Percentiles rank a stretch among this genome's conserved stretches.
These are phyloP conservation scores for Stylonectria norvegica DNA, from an alignment of 2,329 filamentous ascomycete genomes.

Conservation along the genomic window DNA sequence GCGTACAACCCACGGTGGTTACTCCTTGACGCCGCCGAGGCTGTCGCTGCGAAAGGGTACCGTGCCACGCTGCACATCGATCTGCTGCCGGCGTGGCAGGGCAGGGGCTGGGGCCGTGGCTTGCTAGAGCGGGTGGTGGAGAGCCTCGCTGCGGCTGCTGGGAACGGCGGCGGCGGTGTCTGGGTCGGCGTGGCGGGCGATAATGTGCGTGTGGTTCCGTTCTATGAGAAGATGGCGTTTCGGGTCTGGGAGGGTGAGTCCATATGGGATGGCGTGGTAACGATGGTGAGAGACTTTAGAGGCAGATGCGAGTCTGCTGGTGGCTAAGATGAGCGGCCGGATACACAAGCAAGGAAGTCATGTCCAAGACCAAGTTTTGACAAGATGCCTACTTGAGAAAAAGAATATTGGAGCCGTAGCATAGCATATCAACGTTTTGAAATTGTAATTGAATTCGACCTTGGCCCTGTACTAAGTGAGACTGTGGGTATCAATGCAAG, in stretches of 20 bases:
- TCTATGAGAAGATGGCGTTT: slow-evolving; percentile 48
- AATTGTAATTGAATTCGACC: no score
- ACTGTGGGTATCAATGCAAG: no score
- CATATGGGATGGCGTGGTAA: no score
- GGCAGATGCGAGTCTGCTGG: background rate
- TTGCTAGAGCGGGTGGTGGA: slow-evolving; percentile 41
- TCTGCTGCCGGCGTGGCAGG: slow-evolving; percentile 40
- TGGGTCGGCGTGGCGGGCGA: slow-evolving; percentile 44
- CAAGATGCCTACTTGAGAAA: no score
- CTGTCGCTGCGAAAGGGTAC: slow-evolving; percentile 31
- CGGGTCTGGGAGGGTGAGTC: slow-evolving; percentile 36
- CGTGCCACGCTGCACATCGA: slow-evolving; percentile 50
- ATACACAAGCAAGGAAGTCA: no score
- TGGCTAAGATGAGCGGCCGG: no score
- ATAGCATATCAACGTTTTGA: no score
- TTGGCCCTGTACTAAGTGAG: no score
- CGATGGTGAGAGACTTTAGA: slow-evolving; percentile 42
- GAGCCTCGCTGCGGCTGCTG: slow-evolving; percentile 28
- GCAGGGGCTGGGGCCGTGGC: slow-evolving; percentile 42
- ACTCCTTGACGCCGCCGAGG: slow-evolving; percentile 35
- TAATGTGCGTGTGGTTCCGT: slow-evolving; percentile 46
- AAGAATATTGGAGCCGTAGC: no score
- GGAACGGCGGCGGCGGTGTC: slow-evolving; percentile 31
- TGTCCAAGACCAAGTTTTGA: no score
- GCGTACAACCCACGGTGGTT: slow-evolving; percentile 41